phyloP scores from a whole-genome alignment of 1,284 basidiomycete species.

The Sphaerobolus stellatus region DNA sequence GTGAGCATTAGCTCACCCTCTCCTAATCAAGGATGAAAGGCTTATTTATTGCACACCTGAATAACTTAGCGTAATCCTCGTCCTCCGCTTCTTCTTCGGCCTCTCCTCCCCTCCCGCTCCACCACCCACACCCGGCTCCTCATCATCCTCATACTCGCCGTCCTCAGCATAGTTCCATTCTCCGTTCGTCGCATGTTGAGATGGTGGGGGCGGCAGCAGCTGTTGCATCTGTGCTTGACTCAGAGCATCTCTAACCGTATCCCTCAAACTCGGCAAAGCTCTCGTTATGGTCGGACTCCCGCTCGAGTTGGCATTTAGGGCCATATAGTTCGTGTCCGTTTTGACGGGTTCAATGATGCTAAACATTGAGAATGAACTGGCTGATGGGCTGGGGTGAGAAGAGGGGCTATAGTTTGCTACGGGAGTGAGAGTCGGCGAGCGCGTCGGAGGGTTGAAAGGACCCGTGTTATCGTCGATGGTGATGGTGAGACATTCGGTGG shows the following conservation, averaged over 20 bases:
- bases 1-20: not conserved
- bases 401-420: not conserved
- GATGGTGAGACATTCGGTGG: not conserved
- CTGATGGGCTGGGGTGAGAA: not conserved
- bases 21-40: not conserved
- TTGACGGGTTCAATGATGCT: not conserved
- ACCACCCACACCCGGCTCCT: not conserved
- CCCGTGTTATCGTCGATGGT: not conserved
- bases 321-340: not conserved
- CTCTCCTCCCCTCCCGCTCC: slow-evolving; percentile 6
- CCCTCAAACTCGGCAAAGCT: not conserved
- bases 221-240: not conserved
- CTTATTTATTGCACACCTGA: too few species aligned
- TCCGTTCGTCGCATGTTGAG: not conserved
- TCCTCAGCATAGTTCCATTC: slow-evolving; percentile 8
- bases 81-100: slow-evolving; percentile 16
- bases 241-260: not conserved
- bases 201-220: too few species aligned
- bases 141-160: slow-evolving; percentile 5
- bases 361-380: not conserved
- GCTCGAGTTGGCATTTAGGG: not conserved
- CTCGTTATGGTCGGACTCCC: not conserved
- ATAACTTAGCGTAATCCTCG: slow-evolving; percentile 16
- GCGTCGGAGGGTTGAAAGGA: not conserved
- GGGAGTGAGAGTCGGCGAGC: not conserved